phyloP scores from a whole-genome alignment of 257 asterid species.

The Pogostemon cablin region DNA sequence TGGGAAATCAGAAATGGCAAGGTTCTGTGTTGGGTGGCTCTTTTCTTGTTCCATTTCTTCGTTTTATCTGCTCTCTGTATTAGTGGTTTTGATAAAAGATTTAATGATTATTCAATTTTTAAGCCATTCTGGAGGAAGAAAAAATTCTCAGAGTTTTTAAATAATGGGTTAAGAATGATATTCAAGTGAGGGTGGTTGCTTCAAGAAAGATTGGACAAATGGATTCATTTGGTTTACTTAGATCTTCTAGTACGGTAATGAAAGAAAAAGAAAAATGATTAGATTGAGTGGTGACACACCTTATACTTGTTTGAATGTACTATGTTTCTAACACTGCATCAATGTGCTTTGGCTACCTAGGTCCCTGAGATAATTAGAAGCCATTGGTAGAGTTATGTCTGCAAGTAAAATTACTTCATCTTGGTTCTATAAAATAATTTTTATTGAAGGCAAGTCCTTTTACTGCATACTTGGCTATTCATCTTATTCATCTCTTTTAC shows the following conservation, averaged over 20 bases:
- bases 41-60: too few species aligned
- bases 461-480: constrained; percentile 23
- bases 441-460: constrained; percentile 61
- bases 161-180: too few species aligned
- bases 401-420: constrained; percentile 90
- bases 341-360: constrained; percentile 46
- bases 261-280: constrained; percentile 9
- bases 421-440: constrained; percentile 83
- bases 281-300: constrained; percentile 28
- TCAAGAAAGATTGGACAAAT: too few species aligned
- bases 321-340: constrained; percentile 30
- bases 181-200: too few species aligned
- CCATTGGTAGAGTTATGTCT: constrained; percentile 92
- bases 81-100: too few species aligned
- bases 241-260: constrained; percentile 25
- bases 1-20: constrained; percentile 12
- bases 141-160: too few species aligned
- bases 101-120: too few species aligned
- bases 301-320: constrained; percentile 21
- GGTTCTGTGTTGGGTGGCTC: neutral
- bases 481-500: constrained; percentile 26
- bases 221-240: constrained; percentile 21
- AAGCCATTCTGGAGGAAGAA: too few species aligned
- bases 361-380: constrained; percentile 97
- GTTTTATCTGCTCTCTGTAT: too few species aligned